Evolutionary conservation across 176 grass and related monocot genomes (phyloP), one percentile per base, ranked within the genome.

Genomic region (Thinopyrum elongatum): DNA sequence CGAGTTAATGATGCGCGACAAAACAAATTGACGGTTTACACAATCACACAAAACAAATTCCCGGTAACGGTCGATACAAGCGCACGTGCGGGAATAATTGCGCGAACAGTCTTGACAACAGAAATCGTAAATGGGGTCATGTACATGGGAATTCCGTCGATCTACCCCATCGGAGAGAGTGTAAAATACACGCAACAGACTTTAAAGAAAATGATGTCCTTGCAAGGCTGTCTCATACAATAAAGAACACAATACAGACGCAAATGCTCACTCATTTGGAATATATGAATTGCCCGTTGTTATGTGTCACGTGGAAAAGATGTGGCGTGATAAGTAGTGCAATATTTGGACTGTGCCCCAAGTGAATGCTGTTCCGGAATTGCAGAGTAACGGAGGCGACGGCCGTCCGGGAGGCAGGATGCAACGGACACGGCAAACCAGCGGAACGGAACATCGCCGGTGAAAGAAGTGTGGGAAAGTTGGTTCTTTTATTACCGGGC

Each of bases 141-240:
- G 19, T 3, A 22, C 49, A 19, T 53, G 49, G 15, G 0, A 19
- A 53, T 53, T 53, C 15, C 2, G 16, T 53, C 0, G 0, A 19
- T 17, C 16, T 1, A 19, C 49, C 5, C 47, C 16, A 0, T 0
- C 16, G 5, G 0, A 19, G 6, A 6, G 47, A 47, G 47, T 5
- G 6, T 51, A 17, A 17, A 51, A 51, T 51, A 51, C 1, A 1
- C 15, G 1, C 15, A 15, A 0, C 15, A 7, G 16, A 53, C 8
- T 2, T 22, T 22, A 3, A 58, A 1, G 14, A 58, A 58, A 19
- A 0, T 53, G 15, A 7, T 53, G 16, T 53, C 2, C 16, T 53
- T 2, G 47, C 15, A 19, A 0, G 6, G 6, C 49, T 7, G 17
- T 51, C 1, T 53, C 1, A 2, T 7, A 53, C 0, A 16, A 19